Evolutionary conservation across 768 basidiomycete genomes (phyloP).

Genomic region (Pisolithus tinctorius): DNA sequence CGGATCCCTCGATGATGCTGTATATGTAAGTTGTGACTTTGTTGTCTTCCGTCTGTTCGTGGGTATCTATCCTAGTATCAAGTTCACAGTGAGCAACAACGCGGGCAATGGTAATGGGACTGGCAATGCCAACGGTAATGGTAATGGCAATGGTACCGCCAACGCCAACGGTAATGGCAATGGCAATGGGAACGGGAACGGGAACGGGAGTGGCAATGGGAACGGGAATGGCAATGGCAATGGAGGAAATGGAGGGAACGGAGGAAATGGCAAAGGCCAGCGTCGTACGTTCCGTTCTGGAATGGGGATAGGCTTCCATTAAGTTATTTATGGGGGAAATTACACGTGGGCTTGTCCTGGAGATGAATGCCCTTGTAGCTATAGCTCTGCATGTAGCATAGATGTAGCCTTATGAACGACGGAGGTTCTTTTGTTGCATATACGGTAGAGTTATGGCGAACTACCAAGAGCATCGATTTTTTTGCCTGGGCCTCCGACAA

Average conservation of each 20-base stretch:
- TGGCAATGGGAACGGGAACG: background rate
- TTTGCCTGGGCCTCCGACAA: too few species aligned
- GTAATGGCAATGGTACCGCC: background rate
- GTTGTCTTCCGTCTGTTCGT: background rate
- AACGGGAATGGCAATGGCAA: background rate
- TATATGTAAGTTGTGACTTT: slow-evolving; percentile 41
- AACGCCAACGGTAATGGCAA: slow-evolving; percentile 5
- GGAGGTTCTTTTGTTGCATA: too few species aligned
- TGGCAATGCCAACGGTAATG: background rate
- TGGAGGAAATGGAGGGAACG: background rate
- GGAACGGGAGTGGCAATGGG: slow-evolving; percentile 8
- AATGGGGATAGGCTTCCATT: slow-evolving; percentile 7
- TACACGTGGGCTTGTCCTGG: too few species aligned
- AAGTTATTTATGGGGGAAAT: background rate
- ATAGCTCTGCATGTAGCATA: too few species aligned
- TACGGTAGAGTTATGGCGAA: too few species aligned
- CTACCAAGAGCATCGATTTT: too few species aligned
- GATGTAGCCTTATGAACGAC: too few species aligned
- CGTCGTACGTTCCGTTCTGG: slow-evolving; percentile 19
- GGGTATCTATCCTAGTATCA: slow-evolving; percentile 4
- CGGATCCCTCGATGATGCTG: slow-evolving; percentile 50
- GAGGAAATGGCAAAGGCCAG: background rate
- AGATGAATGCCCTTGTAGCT: too few species aligned
- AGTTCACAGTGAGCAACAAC: slow-evolving; percentile 29
- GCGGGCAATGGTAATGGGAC: slow-evolving; percentile 1